Evolutionary conservation across 805 yeast species (phyloP).

Genomic region (Metschnikowia arizonensis): DNA sequence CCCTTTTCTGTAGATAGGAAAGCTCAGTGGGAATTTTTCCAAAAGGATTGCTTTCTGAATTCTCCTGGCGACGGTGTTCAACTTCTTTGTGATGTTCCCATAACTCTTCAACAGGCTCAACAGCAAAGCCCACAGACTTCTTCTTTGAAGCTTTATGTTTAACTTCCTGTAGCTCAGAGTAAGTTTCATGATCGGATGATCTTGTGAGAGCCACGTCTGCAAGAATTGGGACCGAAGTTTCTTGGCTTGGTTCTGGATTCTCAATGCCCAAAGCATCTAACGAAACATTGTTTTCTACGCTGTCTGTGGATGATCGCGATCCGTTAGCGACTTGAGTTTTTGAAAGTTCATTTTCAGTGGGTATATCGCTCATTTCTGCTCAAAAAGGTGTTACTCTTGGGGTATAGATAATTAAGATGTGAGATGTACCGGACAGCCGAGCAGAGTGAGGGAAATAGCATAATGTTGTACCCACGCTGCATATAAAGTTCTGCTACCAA

Average conservation of each 20-base stretch:
- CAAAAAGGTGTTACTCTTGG: not conserved
- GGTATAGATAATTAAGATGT: not conserved
- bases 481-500: too few relatives aligned
- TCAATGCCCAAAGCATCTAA: not conserved
- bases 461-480: constrained; percentile 2
- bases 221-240: not conserved
- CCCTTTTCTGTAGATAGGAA: constrained; percentile 29
- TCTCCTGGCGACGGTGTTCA: constrained; percentile 25
- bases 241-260: not conserved
- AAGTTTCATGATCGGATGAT: not conserved
- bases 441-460: not conserved
- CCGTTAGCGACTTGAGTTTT: not conserved
- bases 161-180: too few relatives aligned
- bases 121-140: constrained; percentile 36
- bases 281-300: not conserved
- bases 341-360: not conserved
- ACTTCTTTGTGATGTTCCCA: constrained; percentile 32
- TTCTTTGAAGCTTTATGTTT: not conserved
- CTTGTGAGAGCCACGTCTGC: too few relatives aligned
- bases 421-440: not conserved
- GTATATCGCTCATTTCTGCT: not conserved
- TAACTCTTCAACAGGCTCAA: constrained; percentile 34
- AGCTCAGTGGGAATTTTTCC: constrained; percentile 42
- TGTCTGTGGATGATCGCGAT: not conserved
- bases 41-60: constrained; percentile 29